phyloP scores from a whole-genome alignment of 2,329 filamentous ascomycete species.

The Aspergillus calidoustus region DNA sequence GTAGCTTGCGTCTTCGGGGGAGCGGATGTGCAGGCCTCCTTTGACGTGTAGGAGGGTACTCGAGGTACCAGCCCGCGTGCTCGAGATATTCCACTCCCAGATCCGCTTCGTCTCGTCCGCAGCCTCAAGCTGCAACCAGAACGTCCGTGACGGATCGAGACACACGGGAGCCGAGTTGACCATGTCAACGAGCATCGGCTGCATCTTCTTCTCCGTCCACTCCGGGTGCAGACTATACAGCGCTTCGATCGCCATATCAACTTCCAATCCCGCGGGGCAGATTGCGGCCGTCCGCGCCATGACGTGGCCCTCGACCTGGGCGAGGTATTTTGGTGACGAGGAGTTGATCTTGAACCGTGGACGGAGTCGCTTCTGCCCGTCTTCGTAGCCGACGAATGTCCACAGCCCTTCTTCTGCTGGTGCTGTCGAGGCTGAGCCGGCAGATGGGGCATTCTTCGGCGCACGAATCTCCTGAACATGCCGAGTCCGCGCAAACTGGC shows the following conservation, averaged over 20 bases:
- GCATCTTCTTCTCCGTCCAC: slow-evolving; percentile 13
- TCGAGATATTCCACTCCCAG: slow-evolving; percentile 38
- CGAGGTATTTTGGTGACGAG: slow-evolving; percentile 37
- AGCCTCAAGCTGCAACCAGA: slow-evolving; percentile 34
- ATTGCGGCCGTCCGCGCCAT: slow-evolving; percentile 47
- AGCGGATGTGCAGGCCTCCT: slow-evolving; percentile 27
- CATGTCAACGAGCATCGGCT: slow-evolving; percentile 36
- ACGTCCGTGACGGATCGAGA: slow-evolving; percentile 30
- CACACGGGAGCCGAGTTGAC: slow-evolving; percentile 38
- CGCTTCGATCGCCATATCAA: slow-evolving; percentile 42
- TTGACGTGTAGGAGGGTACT: slow-evolving; percentile 27
- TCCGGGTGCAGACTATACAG: slow-evolving; percentile 38
- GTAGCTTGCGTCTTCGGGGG: slow-evolving; percentile 23
- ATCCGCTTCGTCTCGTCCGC: neutral
- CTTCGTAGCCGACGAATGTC: slow-evolving; percentile 28
- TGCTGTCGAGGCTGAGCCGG: slow-evolving; percentile 13
- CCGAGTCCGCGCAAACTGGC: slow-evolving; percentile 48
- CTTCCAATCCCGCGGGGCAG: slow-evolving; percentile 45
- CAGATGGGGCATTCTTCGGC: neutral
- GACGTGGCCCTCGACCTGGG: slow-evolving; percentile 43
- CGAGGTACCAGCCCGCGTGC: neutral
- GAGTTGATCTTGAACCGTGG: slow-evolving; percentile 52
- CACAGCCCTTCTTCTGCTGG: slow-evolving; percentile 29
- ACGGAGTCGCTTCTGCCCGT: slow-evolving; percentile 4
- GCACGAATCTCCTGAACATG: slow-evolving; percentile 30